A percentile compares a stretch with the other conserved stretches of the same genome.
phyloP scores from a whole-genome alignment of 2,329 filamentous ascomycete genomes.

The Colletotrichum chrysophilum region DNA sequence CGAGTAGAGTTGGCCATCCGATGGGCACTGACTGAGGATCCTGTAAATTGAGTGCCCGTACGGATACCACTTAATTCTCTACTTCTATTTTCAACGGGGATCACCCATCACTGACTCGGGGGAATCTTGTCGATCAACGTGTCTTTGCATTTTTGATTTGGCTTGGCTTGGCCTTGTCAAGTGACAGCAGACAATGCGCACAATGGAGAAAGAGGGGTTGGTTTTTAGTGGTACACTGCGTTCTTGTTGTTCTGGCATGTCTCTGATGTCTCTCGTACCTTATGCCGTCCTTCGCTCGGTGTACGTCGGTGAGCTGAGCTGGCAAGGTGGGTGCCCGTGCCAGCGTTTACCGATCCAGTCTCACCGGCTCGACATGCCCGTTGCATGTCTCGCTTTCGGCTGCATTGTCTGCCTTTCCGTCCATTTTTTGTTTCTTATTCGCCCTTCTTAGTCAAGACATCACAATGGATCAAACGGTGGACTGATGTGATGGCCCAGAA shows the following conservation, averaged over 20 bases:
- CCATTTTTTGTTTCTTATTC: conserved; percentile 3
- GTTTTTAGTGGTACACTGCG: not conserved
- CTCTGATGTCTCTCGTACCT: not conserved
- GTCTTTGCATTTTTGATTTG: not conserved
- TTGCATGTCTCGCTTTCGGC: conserved; percentile 12
- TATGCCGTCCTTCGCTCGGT: not conserved
- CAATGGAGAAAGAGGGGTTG: conserved; percentile 1
- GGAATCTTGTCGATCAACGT: conserved; percentile 17
- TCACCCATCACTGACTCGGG: conserved; percentile 18
- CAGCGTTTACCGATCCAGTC: not conserved
- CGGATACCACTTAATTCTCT: not conserved
- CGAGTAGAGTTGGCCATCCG: not conserved
- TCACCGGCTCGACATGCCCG: conserved; percentile 8
- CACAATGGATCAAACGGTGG: not conserved
- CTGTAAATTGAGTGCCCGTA: not conserved
- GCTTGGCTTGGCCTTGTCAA: conserved; percentile 1
- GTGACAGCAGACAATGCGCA: conserved; percentile 10
- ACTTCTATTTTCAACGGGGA: conserved; percentile 14
- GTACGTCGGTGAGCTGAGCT: conserved; percentile 8
- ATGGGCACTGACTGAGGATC: not conserved
- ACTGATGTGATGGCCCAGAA: not conserved
- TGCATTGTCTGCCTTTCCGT: not conserved
- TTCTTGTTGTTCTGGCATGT: not conserved
- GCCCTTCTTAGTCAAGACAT: conserved; percentile 1
- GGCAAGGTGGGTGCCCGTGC: conserved; percentile 1